These are phyloP conservation scores for Multifurca ochricompacta DNA, from an alignment of 768 basidiomycete genomes.

Conservation along the genomic window DNA sequence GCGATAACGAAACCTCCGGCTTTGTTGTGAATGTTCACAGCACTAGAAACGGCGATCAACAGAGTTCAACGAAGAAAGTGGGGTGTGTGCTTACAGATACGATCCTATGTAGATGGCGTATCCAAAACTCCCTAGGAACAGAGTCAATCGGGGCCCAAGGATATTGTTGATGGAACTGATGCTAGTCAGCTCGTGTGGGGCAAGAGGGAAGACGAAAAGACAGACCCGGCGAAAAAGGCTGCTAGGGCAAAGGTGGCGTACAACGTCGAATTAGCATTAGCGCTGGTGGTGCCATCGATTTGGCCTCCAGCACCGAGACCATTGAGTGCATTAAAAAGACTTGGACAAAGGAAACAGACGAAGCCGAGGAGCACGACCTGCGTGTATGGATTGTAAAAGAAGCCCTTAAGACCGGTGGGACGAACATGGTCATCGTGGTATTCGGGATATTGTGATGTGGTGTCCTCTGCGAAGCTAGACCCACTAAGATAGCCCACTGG, in stretches of 20 bases:
- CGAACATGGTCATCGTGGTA: slow-evolving; percentile 33
- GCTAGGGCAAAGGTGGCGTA: slow-evolving; percentile 57
- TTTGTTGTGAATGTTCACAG: slow-evolving; percentile 58
- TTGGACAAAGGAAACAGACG: slow-evolving; percentile 52
- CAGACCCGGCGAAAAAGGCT: slow-evolving; percentile 68
- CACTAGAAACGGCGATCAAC: slow-evolving; percentile 32
- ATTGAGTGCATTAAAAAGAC: slow-evolving; percentile 73
- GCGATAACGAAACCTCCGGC: slow-evolving; percentile 59
- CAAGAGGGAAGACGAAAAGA: not conserved
- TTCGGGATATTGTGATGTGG: not conserved
- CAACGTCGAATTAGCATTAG: slow-evolving; percentile 62
- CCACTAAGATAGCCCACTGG: not conserved
- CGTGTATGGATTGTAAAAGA: slow-evolving; percentile 52
- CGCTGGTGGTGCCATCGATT: slow-evolving; percentile 53
- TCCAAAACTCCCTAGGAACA: slow-evolving; percentile 65
- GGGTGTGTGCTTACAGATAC: slow-evolving; percentile 46
- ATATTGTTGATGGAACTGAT: slow-evolving; percentile 70
- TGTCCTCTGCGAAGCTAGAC: slow-evolving; percentile 8
- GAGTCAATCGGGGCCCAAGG: slow-evolving; percentile 67
- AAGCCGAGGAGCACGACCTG: slow-evolving; percentile 61
- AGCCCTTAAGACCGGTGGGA: slow-evolving; percentile 43
- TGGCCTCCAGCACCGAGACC: slow-evolving; percentile 78
- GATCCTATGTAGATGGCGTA: slow-evolving; percentile 72
- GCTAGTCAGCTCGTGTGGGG: not conserved
- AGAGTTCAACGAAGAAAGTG: not conserved